phyloP scores from a whole-genome alignment of 495 filamentous ascomycete species.

The Xylaria grammica region DNA sequence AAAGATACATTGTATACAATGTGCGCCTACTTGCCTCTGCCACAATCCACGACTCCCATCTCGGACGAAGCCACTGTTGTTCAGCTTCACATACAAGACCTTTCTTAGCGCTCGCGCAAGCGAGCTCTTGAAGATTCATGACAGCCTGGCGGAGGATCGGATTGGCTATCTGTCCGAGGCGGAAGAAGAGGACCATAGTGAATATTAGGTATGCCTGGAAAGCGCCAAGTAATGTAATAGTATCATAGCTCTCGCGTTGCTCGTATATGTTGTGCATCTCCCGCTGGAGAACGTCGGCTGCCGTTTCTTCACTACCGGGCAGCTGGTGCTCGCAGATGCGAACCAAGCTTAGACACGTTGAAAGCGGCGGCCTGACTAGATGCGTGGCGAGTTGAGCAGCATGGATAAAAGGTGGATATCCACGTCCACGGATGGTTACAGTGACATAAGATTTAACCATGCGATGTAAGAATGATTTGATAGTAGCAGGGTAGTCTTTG shows the following conservation, averaged over 20 bases:
- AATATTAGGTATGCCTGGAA: slow-evolving; percentile 59
- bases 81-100: slow-evolving; percentile 53
- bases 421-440: slow-evolving; percentile 43
- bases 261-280: slow-evolving; percentile 48
- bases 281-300: slow-evolving; percentile 39
- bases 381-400: slow-evolving; percentile 34
- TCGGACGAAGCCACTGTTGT: slow-evolving; percentile 41
- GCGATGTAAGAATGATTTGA: slow-evolving; percentile 46
- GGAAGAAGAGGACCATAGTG: slow-evolving; percentile 50
- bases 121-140: slow-evolving; percentile 54
- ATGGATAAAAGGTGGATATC: slow-evolving; percentile 50
- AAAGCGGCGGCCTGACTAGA: slow-evolving; percentile 38
- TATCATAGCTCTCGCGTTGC: slow-evolving; percentile 39
- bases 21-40: slow-evolving; percentile 52
- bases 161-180: slow-evolving; percentile 29
- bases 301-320: slow-evolving; percentile 45
- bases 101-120: slow-evolving; percentile 39
- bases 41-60: slow-evolving; percentile 57
- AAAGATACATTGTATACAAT: slow-evolving; percentile 55
- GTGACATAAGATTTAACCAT: slow-evolving; percentile 50
- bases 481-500: slow-evolving; percentile 43
- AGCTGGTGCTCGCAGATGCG: slow-evolving; percentile 47
- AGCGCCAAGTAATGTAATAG: slow-evolving; percentile 45
- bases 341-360: slow-evolving; percentile 51
- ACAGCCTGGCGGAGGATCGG: slow-evolving; percentile 45